Conservation (phyloP, 129 eudicot species). For the Ambrosia artemisiifolia region DNA sequence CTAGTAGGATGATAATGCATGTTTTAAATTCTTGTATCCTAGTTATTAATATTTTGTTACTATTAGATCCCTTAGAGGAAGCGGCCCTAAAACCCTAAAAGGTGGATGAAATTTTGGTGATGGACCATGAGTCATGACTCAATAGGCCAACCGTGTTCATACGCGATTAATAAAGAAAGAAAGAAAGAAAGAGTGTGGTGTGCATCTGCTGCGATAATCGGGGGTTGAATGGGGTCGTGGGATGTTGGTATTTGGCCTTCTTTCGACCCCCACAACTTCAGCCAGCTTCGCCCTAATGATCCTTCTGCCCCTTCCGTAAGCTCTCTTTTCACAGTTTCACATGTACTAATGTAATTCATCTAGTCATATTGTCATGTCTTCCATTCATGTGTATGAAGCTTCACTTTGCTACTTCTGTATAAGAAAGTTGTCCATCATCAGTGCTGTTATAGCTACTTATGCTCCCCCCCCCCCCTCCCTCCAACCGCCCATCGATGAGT, state of each 20-base stretch:
- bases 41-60: no score
- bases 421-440: conserved; percentile 32
- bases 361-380: neutral
- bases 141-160: no score
- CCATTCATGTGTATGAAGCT: neutral
- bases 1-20: no score
- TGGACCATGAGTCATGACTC: no score
- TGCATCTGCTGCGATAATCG: neutral
- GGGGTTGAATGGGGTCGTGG: conserved; percentile 54
- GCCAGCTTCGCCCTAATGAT: conserved; percentile 71
- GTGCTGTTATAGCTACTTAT: conserved; percentile 41
- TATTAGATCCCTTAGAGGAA: no score
- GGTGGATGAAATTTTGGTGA: no score
- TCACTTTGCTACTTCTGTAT: neutral
- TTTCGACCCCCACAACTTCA: conserved; percentile 73
- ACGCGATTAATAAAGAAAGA: no score
- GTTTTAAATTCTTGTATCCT: no score
- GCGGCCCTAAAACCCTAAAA: no score
- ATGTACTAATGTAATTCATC: neutral
- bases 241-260: conserved; percentile 61
- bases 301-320: conserved; percentile 73
- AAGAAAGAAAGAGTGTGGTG: no score
- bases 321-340: neutral
- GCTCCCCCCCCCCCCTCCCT: conserved; percentile 21
- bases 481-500: conserved; percentile 27